Conservation (phyloP, 1,284 basidiomycete species). For the Moesziomyces sp. region DNA sequence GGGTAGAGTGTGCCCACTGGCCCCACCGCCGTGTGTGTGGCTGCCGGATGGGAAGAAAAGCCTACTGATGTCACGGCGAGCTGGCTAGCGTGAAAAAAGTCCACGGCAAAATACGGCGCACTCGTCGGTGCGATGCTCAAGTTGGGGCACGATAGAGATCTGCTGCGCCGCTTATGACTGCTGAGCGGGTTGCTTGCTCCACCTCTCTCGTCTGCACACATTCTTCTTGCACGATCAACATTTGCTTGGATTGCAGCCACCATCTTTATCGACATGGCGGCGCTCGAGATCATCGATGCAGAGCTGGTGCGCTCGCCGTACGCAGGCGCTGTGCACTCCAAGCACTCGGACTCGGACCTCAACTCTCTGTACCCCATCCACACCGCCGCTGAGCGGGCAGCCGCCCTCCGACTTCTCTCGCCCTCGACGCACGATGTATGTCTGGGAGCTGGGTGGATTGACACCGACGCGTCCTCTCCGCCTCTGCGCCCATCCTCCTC, state of each 20-base stretch:
- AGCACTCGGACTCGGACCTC: neutral
- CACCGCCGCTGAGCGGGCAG: slow-evolving; percentile 29
- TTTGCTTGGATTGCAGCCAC: neutral
- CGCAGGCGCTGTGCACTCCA: neutral
- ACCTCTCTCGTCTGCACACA: too few relatives aligned
- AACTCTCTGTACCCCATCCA: slow-evolving; percentile 18
- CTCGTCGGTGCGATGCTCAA: too few relatives aligned
- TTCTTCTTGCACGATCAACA: neutral
- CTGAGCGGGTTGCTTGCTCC: too few relatives aligned
- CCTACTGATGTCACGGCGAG: too few relatives aligned
- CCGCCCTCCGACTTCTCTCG: slow-evolving; percentile 30
- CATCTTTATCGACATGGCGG: slow-evolving; percentile 20
- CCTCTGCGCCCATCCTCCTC: slow-evolving; percentile 13
- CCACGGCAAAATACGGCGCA: too few relatives aligned
- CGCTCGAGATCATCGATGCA: slow-evolving; percentile 39
- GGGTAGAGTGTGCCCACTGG: too few relatives aligned
- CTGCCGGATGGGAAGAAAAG: too few relatives aligned
- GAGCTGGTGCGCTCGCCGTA: slow-evolving; percentile 20
- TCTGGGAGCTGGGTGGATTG: slow-evolving; percentile 49
- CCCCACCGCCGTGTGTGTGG: too few relatives aligned
- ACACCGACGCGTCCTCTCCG: slow-evolving; percentile 1
- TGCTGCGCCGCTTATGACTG: too few relatives aligned
- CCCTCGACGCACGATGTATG: slow-evolving; percentile 43
- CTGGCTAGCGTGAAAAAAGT: too few relatives aligned
- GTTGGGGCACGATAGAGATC: too few relatives aligned